phyloP scores from a whole-genome alignment of 805 yeast genomes.

The Clavispora vitiphila region DNA sequence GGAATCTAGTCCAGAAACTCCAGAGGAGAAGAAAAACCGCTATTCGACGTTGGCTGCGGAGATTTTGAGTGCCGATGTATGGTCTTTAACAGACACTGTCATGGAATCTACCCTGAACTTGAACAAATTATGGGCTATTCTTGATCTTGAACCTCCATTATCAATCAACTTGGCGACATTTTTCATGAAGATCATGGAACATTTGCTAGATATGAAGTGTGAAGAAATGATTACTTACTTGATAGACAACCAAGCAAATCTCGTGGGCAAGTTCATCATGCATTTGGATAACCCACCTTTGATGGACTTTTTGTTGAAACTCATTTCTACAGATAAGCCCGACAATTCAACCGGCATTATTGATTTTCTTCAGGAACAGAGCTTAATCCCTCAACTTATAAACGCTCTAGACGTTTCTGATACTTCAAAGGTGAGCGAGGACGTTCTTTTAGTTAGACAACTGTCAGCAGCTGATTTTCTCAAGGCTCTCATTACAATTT shows the following conservation, averaged over 20 bases:
- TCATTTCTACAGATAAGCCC: slow-evolving; percentile 43
- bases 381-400: slow-evolving; percentile 31
- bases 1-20: slow-evolving; percentile 12
- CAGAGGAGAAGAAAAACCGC: slow-evolving; percentile 31
- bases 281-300: slow-evolving; percentile 43
- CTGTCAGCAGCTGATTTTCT: slow-evolving; percentile 42
- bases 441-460: slow-evolving; percentile 24
- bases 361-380: slow-evolving; percentile 39
- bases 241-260: slow-evolving; percentile 37
- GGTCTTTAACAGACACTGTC: slow-evolving; percentile 89
- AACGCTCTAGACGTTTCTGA: slow-evolving; percentile 26
- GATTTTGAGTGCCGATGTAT: slow-evolving; percentile 83
- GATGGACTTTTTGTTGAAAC: slow-evolving; percentile 41
- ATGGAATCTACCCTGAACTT: slow-evolving; percentile 68
- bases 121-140: slow-evolving; percentile 70
- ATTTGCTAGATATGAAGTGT: slow-evolving; percentile 43
- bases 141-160: slow-evolving; percentile 59
- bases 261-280: slow-evolving; percentile 39
- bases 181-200: slow-evolving; percentile 43
- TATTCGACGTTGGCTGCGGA: slow-evolving; percentile 65
- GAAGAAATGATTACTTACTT: slow-evolving; percentile 43
- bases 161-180: slow-evolving; percentile 77
- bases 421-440: background rate
- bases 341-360: slow-evolving; percentile 44
- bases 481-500: slow-evolving; percentile 42